phyloP scores from a whole-genome alignment of 352 stramenopile genomes.

The Pythium grandisporangium region DNA sequence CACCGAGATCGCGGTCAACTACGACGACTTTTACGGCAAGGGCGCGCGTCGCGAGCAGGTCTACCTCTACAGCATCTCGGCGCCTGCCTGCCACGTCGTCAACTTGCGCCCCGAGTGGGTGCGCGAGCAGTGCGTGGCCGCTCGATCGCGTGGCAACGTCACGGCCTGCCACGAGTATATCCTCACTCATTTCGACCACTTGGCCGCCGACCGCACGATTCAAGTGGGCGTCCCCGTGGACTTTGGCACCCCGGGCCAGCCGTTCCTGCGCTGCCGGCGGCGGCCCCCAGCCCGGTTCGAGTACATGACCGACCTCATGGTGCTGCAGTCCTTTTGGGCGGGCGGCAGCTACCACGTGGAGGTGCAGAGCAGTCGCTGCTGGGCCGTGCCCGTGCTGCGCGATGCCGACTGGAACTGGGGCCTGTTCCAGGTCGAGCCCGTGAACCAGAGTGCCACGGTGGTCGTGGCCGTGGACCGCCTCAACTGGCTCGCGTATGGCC shows the following conservation, averaged over 20 bases:
- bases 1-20: slow-evolving; percentile 13
- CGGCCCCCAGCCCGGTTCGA: slow-evolving; percentile 11
- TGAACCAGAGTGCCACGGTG: slow-evolving; percentile 7
- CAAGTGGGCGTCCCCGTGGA: slow-evolving; percentile 17
- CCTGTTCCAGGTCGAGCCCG: slow-evolving; percentile 12
- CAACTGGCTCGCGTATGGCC: slow-evolving; percentile 11
- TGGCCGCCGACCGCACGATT: slow-evolving; percentile 8
- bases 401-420: slow-evolving; percentile 5
- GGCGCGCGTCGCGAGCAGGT: slow-evolving; percentile 13
- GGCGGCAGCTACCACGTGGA: slow-evolving; percentile 22
- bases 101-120: slow-evolving; percentile 22
- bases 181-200: slow-evolving; percentile 17
- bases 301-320: slow-evolving; percentile 21
- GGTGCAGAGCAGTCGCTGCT: slow-evolving; percentile 27
- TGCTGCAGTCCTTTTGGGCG: slow-evolving; percentile 23
- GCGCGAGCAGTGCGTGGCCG: slow-evolving; percentile 1
- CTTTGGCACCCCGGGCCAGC: slow-evolving; percentile 13
- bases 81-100: slow-evolving; percentile 20
- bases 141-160: slow-evolving; percentile 3
- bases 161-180: slow-evolving; percentile 18
- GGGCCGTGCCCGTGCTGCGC: slow-evolving; percentile 6
- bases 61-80: slow-evolving; percentile 26
- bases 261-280: slow-evolving; percentile 18
- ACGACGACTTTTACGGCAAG: slow-evolving; percentile 23
- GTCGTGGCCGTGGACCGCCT: slow-evolving; percentile 5